Percentiles rank a stretch among this genome's conserved stretches.
Evolutionary conservation across 495 filamentous ascomycete species (phyloP).

Genomic region (Chaetomium cochliodes): DNA sequence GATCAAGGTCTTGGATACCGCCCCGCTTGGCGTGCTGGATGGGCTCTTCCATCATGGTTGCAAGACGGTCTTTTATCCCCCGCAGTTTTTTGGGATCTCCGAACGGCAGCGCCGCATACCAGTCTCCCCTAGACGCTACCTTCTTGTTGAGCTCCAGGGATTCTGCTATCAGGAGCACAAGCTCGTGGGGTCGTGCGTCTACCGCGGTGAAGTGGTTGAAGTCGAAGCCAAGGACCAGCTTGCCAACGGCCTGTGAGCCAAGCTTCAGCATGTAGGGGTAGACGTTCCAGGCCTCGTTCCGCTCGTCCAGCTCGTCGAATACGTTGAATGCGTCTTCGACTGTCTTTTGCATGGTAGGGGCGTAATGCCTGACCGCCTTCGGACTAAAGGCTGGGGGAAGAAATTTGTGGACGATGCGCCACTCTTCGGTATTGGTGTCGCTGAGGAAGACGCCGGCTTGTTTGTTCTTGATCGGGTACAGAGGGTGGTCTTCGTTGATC

Average conservation of each 20-base stretch:
- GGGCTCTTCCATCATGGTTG: conserved; percentile 42
- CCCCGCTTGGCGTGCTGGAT: conserved; percentile 35
- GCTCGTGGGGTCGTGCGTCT: conserved; percentile 36
- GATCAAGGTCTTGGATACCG: conserved; percentile 44
- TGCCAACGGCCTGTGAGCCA: conserved; percentile 52
- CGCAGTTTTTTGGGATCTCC: conserved; percentile 47
- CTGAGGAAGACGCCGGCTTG: conserved; percentile 52
- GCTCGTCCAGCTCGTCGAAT: conserved; percentile 53
- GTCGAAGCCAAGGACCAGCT: conserved; percentile 50
- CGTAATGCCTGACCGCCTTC: conserved; percentile 57
- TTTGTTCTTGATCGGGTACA: conserved; percentile 47
- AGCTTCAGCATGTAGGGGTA: conserved; percentile 63
- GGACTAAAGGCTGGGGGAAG: conserved; percentile 54
- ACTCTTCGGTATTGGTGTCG: conserved; percentile 52
- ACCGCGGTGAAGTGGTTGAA: conserved; percentile 50
- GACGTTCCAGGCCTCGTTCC: conserved; percentile 54
- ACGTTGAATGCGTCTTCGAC: conserved; percentile 48
- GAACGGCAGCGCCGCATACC: conserved; percentile 54
- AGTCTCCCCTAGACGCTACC: conserved; percentile 47
- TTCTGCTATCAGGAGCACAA: not conserved
- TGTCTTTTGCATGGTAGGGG: conserved; percentile 53
- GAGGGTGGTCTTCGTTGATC: conserved; percentile 51
- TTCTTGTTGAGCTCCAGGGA: conserved; percentile 50
- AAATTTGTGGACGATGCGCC: conserved; percentile 54
- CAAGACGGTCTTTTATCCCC: conserved; percentile 30